phyloP scores from a whole-genome alignment of 2,329 filamentous ascomycete species.

The Zalaria sp. region DNA sequence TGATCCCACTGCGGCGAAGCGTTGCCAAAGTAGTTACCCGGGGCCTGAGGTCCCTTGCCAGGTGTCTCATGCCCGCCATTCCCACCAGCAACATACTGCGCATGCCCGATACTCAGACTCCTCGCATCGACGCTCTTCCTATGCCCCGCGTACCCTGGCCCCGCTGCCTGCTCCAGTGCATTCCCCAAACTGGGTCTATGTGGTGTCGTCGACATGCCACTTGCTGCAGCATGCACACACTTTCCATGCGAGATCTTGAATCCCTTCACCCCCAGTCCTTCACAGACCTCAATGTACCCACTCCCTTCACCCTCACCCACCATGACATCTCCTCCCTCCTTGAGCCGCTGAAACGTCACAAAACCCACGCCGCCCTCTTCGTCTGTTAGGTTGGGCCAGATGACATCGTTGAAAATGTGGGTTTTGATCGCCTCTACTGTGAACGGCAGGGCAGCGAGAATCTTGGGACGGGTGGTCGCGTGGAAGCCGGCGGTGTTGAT shows the following conservation, averaged over 20 bases:
- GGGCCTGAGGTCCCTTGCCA: constrained; percentile 5
- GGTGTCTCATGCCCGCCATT: constrained; percentile 11
- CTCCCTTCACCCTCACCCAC: constrained; percentile 65
- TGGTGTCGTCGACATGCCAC: constrained; percentile 29
- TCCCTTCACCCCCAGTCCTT: constrained; percentile 77
- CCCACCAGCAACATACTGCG: constrained; percentile 8
- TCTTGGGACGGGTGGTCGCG: constrained; percentile 63
- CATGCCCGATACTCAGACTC: constrained; percentile 3
- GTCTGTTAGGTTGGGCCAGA: constrained; percentile 94
- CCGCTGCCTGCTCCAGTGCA: constrained; percentile 16
- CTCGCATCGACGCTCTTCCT: background rate
- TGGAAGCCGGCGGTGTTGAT: constrained; percentile 85
- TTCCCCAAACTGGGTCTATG: constrained; percentile 30
- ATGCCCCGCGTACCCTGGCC: constrained; percentile 2
- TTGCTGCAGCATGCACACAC: constrained; percentile 44
- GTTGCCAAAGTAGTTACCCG: background rate
- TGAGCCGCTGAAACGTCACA: constrained; percentile 76
- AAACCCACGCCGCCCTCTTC: constrained; percentile 90
- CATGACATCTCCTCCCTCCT: constrained; percentile 76
- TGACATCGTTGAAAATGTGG: constrained; percentile 94
- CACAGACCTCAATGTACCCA: constrained; percentile 78
- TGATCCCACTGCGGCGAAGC: background rate
- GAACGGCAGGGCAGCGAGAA: constrained; percentile 68
- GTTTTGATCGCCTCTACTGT: constrained; percentile 87
- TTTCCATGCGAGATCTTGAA: constrained; percentile 82